These are phyloP conservation scores for Tilletia caries DNA, from an alignment of 1,284 basidiomycete species.

Conservation along the genomic window DNA sequence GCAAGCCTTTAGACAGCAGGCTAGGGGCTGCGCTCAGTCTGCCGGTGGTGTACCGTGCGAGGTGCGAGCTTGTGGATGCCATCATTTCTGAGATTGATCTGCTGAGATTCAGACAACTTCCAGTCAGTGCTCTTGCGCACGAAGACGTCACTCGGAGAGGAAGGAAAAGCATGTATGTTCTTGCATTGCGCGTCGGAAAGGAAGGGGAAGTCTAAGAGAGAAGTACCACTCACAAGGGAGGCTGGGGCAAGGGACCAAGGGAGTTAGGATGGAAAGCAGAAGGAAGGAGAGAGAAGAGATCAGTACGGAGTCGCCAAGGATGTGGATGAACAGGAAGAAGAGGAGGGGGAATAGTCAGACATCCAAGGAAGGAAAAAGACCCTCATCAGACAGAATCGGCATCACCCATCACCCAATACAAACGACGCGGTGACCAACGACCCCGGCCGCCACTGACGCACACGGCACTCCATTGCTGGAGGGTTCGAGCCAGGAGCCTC, in stretches of 20 bases:
- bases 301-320: constrained; percentile 1
- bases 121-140: too few species aligned
- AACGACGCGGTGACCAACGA: constrained; percentile 50
- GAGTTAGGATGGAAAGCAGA: constrained; percentile 2
- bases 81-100: too few species aligned
- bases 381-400: constrained; percentile 54
- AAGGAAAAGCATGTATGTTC: not conserved
- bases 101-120: too few species aligned
- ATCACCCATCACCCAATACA: constrained; percentile 29
- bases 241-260: constrained; percentile 18
- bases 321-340: not conserved
- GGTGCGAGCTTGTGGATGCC: too few species aligned
- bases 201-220: not conserved
- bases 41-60: too few species aligned
- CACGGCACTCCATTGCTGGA: constrained; percentile 45
- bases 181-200: not conserved
- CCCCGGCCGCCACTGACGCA: constrained; percentile 43
- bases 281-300: not conserved
- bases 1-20: too few species aligned
- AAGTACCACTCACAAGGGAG: constrained; percentile 15
- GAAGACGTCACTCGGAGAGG: not conserved
- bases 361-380: constrained; percentile 55
- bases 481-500: constrained; percentile 52
- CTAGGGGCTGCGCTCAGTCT: too few species aligned
- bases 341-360: constrained; percentile 41